A percentile compares a stretch with the other conserved stretches of the same genome.
Conservation (phyloP, 352 stramenopile genomes). For the Pseudoperonospora humuli region DNA sequence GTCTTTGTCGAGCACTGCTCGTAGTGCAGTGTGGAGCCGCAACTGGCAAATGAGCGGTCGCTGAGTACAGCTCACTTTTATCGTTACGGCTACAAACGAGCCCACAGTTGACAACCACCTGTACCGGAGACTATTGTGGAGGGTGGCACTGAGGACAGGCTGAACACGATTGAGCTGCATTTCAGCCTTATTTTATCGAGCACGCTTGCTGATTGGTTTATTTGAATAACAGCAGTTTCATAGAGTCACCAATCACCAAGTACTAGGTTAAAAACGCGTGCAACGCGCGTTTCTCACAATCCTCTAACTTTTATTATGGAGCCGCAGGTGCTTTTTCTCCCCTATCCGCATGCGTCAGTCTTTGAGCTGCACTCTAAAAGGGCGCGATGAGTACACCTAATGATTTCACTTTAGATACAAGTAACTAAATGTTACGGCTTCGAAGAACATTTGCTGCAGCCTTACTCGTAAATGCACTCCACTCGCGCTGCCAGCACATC, state of each 20-base stretch:
- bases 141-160: no score
- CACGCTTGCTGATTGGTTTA: constrained; percentile 14
- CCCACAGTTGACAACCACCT: no score
- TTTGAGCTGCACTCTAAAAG: constrained; percentile 4
- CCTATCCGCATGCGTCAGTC: constrained; percentile 16
- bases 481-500: no score
- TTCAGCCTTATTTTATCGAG: constrained; percentile 22
- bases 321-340: constrained; percentile 10
- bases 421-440: not conserved
- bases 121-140: no score
- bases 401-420: constrained; percentile 13
- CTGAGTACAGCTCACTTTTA: no score
- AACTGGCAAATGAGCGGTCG: no score
- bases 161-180: constrained; percentile 1
- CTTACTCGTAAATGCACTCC: no score
- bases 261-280: constrained; percentile 13
- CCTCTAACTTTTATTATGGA: constrained; percentile 6
- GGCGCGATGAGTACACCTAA: not conserved
- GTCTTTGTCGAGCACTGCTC: no score
- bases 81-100: no score
- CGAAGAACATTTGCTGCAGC: no score
- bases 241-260: constrained; percentile 14
- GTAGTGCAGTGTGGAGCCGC: no score
- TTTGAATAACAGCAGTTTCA: constrained; percentile 5
- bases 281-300: constrained; percentile 1